phyloP scores from a whole-genome alignment of 441 rosid genomes.

The Cnidoscolus chayamansa region DNA sequence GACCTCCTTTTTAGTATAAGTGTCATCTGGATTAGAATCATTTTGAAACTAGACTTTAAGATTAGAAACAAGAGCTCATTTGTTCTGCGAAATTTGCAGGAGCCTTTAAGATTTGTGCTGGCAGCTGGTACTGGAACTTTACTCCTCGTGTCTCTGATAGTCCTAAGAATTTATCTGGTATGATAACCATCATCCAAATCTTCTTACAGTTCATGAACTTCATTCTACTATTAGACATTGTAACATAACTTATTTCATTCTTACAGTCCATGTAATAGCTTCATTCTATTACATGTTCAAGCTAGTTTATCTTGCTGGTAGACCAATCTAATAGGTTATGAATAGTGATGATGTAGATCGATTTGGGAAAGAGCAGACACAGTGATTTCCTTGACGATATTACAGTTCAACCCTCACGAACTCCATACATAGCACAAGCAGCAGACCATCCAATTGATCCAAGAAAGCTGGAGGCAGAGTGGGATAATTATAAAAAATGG shows the following conservation, averaged over 20 bases:
- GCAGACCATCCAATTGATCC: not conserved
- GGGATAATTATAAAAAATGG: too few species aligned
- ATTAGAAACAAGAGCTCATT: not conserved
- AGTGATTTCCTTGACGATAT: not conserved
- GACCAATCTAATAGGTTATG: not conserved
- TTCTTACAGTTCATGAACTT: not conserved
- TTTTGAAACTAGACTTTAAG: too few species aligned
- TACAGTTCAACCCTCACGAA: not conserved
- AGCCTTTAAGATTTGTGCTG: conserved; percentile 71
- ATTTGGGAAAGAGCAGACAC: too few species aligned
- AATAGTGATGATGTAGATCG: too few species aligned
- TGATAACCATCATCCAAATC: conserved; percentile 1
- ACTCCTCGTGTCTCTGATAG: conserved; percentile 67
- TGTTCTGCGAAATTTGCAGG: conserved; percentile 46
- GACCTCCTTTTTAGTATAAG: not conserved
- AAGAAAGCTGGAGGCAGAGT: not conserved
- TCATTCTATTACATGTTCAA: not conserved
- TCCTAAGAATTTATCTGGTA: conserved; percentile 90
- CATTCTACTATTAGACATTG: not conserved
- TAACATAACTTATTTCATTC: not conserved
- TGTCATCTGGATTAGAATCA: not conserved
- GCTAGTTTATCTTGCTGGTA: not conserved
- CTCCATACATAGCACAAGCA: not conserved
- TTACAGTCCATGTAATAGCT: too few species aligned
- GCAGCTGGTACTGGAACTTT: conserved; percentile 96